Conservation (phyloP, 768 basidiomycete species). For the Leccinum subtestaceum region DNA sequence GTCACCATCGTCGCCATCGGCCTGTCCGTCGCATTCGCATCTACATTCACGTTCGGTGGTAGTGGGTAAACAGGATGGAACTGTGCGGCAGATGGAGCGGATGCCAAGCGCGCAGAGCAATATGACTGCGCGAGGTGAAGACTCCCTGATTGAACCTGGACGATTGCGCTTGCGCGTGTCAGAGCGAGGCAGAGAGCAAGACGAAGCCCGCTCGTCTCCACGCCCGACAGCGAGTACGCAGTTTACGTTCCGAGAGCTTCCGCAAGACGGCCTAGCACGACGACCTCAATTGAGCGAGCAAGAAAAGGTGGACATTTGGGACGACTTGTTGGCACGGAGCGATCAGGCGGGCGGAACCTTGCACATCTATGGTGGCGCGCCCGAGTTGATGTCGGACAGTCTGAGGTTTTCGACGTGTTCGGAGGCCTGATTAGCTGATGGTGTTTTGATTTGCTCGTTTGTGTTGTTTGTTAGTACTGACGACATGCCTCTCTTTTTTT, state of each 20-base stretch:
- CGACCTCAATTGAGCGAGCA: slow-evolving; percentile 51
- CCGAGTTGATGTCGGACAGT: slow-evolving; percentile 43
- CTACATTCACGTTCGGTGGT: neutral
- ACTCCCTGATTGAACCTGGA: slow-evolving; percentile 1
- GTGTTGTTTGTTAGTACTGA: neutral
- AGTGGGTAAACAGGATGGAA: slow-evolving; percentile 6
- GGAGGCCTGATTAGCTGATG: slow-evolving; percentile 7
- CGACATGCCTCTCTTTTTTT: neutral
- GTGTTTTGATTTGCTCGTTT: neutral
- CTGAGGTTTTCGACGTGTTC: slow-evolving; percentile 37
- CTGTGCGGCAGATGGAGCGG: slow-evolving; percentile 19
- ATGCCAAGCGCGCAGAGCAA: slow-evolving; percentile 29
- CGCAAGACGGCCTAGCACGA: slow-evolving; percentile 22
- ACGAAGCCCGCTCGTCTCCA: neutral
- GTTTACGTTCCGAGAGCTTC: slow-evolving; percentile 50
- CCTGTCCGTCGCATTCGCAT: neutral
- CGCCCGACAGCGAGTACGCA: slow-evolving; percentile 26
- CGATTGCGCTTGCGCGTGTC: neutral
- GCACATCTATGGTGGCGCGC: slow-evolving; percentile 40
- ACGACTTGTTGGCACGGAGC: slow-evolving; percentile 63
- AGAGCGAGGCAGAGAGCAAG: slow-evolving; percentile 4
- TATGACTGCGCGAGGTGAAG: slow-evolving; percentile 24
- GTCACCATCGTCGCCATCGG: neutral
- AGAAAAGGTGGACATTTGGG: slow-evolving; percentile 73
- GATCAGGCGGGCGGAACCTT: slow-evolving; percentile 72